Conservation (phyloP, 352 stramenopile species). For the Blastocystis sp. region DNA sequence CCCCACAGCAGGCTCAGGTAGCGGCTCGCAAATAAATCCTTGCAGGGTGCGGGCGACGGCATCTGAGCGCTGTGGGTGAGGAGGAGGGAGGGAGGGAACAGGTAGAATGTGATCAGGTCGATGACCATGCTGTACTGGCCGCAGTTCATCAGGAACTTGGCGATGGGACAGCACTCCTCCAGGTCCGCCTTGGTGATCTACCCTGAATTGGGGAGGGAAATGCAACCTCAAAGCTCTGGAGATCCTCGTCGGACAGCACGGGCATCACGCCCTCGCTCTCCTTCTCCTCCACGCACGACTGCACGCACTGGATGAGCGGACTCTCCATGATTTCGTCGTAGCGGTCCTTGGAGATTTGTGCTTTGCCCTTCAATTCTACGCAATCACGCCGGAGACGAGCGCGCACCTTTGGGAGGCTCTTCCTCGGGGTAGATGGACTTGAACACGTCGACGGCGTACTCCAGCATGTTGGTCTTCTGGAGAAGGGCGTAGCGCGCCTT, state of each 20-base stretch:
- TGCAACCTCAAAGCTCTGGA: background rate
- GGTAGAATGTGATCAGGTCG: background rate
- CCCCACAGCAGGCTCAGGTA: background rate
- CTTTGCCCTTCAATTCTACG: background rate
- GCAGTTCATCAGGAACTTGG: conserved; percentile 49
- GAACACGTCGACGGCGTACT: conserved; percentile 13
- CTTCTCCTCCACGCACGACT: background rate
- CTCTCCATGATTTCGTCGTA: conserved; percentile 1
- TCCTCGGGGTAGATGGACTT: background rate
- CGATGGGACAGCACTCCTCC: background rate
- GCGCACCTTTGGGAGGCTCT: background rate
- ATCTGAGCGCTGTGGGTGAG: background rate
- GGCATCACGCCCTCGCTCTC: background rate
- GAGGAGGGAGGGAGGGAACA: background rate
- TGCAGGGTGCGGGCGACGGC: background rate
- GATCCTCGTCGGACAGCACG: background rate
- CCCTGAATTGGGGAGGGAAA: background rate
- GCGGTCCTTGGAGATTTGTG: background rate
- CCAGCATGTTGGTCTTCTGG: conserved; percentile 11
- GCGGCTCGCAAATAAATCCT: background rate
- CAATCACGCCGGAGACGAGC: background rate
- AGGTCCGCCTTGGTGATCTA: background rate
- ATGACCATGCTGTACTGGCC: background rate
- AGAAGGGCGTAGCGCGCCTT: conserved; percentile 18
- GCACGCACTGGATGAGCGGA: background rate